A percentile compares a stretch with the other conserved stretches of the same genome.
These are phyloP conservation scores for Pseudogymnoascus sp. DNA, from an alignment of 2,329 filamentous ascomycete genomes.

Conservation along the genomic window DNA sequence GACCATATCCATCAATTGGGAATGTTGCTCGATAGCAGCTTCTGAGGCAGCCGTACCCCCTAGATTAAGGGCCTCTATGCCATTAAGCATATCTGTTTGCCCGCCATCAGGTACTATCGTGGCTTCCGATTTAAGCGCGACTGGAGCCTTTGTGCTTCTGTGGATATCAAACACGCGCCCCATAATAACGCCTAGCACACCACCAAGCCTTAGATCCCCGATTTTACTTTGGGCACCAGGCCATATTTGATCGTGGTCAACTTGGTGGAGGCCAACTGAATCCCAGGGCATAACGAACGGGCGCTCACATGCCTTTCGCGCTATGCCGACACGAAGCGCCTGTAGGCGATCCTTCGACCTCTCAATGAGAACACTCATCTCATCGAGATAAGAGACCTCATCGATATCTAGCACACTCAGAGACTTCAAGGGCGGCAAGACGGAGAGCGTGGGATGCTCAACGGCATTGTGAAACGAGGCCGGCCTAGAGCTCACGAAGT, in stretches of 20 bases:
- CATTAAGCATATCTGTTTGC: background rate
- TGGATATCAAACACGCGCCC: slow-evolving; percentile 59
- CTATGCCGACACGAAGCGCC: slow-evolving; percentile 69
- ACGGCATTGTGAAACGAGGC: slow-evolving; percentile 51
- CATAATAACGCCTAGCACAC: slow-evolving; percentile 61
- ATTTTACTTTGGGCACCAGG: slow-evolving; percentile 48
- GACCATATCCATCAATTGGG: background rate
- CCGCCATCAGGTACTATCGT: background rate
- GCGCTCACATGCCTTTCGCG: slow-evolving; percentile 37
- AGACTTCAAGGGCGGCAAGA: slow-evolving; percentile 66
- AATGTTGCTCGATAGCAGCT: background rate
- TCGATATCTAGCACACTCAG: slow-evolving; percentile 75
- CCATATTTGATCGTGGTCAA: slow-evolving; percentile 52
- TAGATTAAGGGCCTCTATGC: background rate
- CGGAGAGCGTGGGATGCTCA: slow-evolving; percentile 73
- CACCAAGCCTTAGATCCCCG: slow-evolving; percentile 57
- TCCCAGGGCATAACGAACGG: slow-evolving; percentile 59
- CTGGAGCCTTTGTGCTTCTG: slow-evolving; percentile 22
- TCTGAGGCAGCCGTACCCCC: background rate
- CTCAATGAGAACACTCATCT: slow-evolving; percentile 71
- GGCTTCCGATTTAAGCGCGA: background rate
- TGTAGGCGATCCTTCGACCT: slow-evolving; percentile 58
- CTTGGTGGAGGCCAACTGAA: slow-evolving; percentile 53
- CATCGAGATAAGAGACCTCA: slow-evolving; percentile 73
- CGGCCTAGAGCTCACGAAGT: slow-evolving; percentile 25